Conservation (phyloP, 495 filamentous ascomycete species). For the Penicillium cinerascens region DNA sequence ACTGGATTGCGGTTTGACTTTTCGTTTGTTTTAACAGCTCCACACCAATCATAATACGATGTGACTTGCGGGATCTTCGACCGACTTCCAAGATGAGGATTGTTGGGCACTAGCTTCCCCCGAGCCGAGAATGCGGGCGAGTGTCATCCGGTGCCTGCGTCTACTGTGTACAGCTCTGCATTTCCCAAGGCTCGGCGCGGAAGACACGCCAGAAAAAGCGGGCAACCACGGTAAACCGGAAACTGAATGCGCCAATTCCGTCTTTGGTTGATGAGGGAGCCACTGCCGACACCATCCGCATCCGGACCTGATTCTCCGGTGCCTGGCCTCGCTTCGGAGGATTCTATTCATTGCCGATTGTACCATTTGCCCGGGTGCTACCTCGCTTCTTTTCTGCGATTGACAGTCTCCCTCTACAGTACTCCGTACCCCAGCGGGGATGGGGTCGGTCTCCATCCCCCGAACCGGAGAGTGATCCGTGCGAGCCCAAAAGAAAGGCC, state of each 20-base stretch:
- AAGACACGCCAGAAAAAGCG: neutral
- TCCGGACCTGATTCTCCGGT: neutral
- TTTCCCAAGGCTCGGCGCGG: neutral
- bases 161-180: neutral
- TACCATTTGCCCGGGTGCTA: neutral
- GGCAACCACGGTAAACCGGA: neutral
- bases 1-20: neutral
- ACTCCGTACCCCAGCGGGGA: neutral
- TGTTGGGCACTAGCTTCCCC: slow-evolving; percentile 46
- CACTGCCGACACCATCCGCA: neutral
- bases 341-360: neutral
- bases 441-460: neutral
- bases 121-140: slow-evolving; percentile 7
- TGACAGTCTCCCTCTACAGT: neutral
- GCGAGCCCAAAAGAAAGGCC: neutral
- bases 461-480: slow-evolving; percentile 13
- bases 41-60: neutral
- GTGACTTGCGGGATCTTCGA: neutral
- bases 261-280: neutral
- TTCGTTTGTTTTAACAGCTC: neutral
- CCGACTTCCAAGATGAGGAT: slow-evolving; percentile 11
- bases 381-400: no score
- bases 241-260: neutral
- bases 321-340: slow-evolving; percentile 1
- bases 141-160: slow-evolving; percentile 8